phyloP scores from a whole-genome alignment of 371 early-diverging fungal genomes.

The Mortierella sp. region DNA sequence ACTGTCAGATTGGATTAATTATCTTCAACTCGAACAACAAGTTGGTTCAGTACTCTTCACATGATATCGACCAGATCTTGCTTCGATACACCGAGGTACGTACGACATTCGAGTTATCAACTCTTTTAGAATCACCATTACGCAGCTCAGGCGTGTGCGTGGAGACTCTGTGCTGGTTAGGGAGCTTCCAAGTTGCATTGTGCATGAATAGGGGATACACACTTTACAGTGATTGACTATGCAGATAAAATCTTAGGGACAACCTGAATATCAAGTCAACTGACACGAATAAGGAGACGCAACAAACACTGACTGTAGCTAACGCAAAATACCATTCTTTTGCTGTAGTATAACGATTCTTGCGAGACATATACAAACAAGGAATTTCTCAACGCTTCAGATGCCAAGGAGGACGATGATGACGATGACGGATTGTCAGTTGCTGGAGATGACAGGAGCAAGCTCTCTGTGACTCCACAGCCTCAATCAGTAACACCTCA shows the following conservation, averaged over 20 bases:
- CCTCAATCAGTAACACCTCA: slow-evolving; percentile 42
- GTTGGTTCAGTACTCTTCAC: slow-evolving; percentile 91
- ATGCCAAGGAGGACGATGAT: slow-evolving; percentile 47
- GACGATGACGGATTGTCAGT: slow-evolving; percentile 52
- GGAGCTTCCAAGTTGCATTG: background rate
- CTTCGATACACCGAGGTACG: slow-evolving; percentile 91
- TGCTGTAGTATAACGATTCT: slow-evolving; percentile 39
- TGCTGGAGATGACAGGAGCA: slow-evolving; percentile 49
- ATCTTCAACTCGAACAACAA: slow-evolving; percentile 94
- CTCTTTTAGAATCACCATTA: background rate
- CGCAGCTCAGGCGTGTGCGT: background rate
- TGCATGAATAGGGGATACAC: slow-evolving; percentile 6
- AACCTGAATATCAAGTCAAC: background rate
- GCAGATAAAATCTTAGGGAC: background rate
- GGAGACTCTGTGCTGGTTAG: background rate
- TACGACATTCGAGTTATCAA: background rate
- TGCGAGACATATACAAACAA: slow-evolving; percentile 54
- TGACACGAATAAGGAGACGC: slow-evolving; percentile 14
- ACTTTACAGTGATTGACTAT: background rate
- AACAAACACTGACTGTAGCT: background rate
- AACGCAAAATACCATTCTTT: slow-evolving; percentile 3
- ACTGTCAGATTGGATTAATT: slow-evolving; percentile 95
- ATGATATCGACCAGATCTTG: slow-evolving; percentile 93
- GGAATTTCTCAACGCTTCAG: slow-evolving; percentile 41
- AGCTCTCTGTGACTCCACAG: slow-evolving; percentile 54